phyloP scores from a whole-genome alignment of 306 rosid species.

The Quercus rubra region DNA sequence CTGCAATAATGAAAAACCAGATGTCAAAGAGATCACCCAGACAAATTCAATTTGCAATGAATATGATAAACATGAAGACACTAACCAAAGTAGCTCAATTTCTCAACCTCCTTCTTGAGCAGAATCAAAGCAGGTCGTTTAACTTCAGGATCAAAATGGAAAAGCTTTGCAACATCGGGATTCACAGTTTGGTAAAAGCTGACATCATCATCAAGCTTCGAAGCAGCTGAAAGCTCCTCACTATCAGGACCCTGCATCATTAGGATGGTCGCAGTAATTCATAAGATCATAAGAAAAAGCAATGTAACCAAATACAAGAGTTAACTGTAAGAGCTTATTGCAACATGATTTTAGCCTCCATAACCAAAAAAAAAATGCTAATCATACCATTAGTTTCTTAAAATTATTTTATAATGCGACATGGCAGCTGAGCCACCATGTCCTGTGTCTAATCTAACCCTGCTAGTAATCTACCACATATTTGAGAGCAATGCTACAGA shows the following conservation, averaged over 20 bases:
- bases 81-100: constrained; percentile 75
- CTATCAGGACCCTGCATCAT: constrained; percentile 78
- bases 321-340: background rate
- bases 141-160: constrained; percentile 68
- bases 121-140: constrained; percentile 89
- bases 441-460: background rate
- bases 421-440: background rate
- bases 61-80: constrained; percentile 4
- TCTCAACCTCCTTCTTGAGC: constrained; percentile 83
- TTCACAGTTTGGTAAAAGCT: constrained; percentile 86
- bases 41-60: background rate
- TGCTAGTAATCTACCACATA: background rate
- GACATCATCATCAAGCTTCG: constrained; percentile 88
- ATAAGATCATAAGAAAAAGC: constrained; percentile 2
- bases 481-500: background rate
- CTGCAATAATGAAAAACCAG: constrained; percentile 43
- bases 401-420: background rate
- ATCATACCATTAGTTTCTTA: background rate
- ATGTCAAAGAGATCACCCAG: background rate
- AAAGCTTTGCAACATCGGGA: constrained; percentile 86
- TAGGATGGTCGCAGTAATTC: constrained; percentile 1
- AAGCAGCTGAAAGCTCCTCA: constrained; percentile 90
- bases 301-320: background rate
- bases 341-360: background rate
- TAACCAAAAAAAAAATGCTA: background rate